Conservation (phyloP, 2,329 filamentous ascomycete species). For the Aspergillus thermomutatus region DNA sequence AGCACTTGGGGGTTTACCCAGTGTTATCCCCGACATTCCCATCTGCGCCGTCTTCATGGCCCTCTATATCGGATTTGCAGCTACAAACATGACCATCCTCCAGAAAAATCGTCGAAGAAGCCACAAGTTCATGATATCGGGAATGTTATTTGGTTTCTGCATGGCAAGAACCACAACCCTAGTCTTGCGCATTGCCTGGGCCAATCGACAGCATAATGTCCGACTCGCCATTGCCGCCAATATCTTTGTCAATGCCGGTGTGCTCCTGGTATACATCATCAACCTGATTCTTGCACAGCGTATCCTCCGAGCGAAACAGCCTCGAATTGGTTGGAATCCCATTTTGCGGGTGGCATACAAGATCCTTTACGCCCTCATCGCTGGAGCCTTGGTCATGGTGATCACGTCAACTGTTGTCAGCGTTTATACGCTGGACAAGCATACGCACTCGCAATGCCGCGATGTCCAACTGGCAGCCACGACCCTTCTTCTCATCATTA, state of each 20-base stretch:
- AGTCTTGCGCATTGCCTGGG: constrained; percentile 56
- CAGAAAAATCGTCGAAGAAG: constrained; percentile 39
- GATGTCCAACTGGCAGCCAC: constrained; percentile 62
- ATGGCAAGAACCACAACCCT: constrained; percentile 48
- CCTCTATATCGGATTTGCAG: constrained; percentile 43
- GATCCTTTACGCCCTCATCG: constrained; percentile 56
- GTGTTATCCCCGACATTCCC: constrained; percentile 58
- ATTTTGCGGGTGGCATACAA: constrained; percentile 53
- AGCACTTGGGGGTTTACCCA: constrained; percentile 49
- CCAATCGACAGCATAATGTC: constrained; percentile 44
- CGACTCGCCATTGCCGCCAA: constrained; percentile 55
- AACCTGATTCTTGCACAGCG: constrained; percentile 77
- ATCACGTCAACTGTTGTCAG: constrained; percentile 62
- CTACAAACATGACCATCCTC: constrained; percentile 45
- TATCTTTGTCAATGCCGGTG: constrained; percentile 70
- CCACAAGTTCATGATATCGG: constrained; percentile 51
- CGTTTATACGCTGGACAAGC: constrained; percentile 62
- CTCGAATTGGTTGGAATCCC: constrained; percentile 65
- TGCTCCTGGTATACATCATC: constrained; percentile 71
- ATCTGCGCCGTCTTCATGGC: constrained; percentile 61
- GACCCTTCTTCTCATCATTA: constrained; percentile 61
- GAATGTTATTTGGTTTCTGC: constrained; percentile 47
- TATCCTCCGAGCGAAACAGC: constrained; percentile 70
- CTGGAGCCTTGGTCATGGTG: constrained; percentile 61
- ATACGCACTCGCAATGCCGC: constrained; percentile 53